Base-by-base conservation (phyloP, 495 filamentous ascomycete genomes). In the Talaromyces borbonicus region DNA sequence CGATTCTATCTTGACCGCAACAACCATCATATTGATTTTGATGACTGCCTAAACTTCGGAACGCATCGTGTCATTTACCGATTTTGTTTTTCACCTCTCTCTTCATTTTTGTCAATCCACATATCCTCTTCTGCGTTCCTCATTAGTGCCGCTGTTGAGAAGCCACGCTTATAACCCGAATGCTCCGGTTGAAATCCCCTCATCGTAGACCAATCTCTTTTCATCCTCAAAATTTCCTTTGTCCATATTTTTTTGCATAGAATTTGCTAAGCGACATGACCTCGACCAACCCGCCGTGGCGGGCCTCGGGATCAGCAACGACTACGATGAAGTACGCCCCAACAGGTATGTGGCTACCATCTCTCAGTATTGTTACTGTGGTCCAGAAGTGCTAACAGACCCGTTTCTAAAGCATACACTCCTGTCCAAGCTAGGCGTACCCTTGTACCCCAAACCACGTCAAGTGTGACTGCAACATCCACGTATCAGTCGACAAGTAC, bases 361-460 rank as follows among this genome's bases (percentile, higher is more conserved):
- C 26, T 15, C 20, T 14, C 14, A 2, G 32, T 27, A 18, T 30
- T 32, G 5, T 22, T 15, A 14, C 18, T 14, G 9, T 18, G 33
- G 27, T 20, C 35, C 25, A 4, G 19, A 25, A 14, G 37, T 47
- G 38, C 38, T 41, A 41, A 41, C 20, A 23, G n/a, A n/a, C n/a
- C 2, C 5, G 67, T 59, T 14, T 52, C 61, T 38, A 66, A 69
- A 52, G 71, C 73, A 43, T 77, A 73, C 52, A 70, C 65, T 33
- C 63, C 70, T 47, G 73, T 77, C 14, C 71, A 66, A 62, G 66
- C 67, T 51, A 67, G 68, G 52, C 68, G 66, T 70, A 70, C 61
- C 56, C 59, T 72, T 49, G 53, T 56, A 40, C 47, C 52, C 49
- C 49, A 58, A 43, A 46, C 49, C 25, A 9, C 32, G 7, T 35